Percentiles rank a stretch among this genome's conserved stretches.
Conservation (phyloP, 2,329 filamentous ascomycete species). For the Trichoderma sp. region DNA sequence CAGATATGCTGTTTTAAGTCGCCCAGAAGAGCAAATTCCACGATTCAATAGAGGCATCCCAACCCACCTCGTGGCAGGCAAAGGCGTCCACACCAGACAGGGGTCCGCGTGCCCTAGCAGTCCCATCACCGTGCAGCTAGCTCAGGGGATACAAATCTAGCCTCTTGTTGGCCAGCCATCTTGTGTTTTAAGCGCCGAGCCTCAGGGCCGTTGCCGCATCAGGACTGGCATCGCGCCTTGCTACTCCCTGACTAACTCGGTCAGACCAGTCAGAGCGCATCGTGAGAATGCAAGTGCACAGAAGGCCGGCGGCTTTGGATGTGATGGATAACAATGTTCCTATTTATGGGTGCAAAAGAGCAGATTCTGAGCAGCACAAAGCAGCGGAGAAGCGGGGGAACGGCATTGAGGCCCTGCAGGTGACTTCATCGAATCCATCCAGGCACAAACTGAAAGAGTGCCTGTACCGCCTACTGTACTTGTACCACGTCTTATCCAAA, state of each 20-base stretch:
- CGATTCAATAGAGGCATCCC: not conserved
- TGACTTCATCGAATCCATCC: not conserved
- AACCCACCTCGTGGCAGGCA: not conserved
- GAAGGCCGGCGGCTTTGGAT: conserved; percentile 10
- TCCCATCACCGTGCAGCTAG: conserved; percentile 19
- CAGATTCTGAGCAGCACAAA: not conserved
- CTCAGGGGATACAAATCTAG: conserved; percentile 16
- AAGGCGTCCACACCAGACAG: not conserved
- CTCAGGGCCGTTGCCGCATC: conserved; percentile 16
- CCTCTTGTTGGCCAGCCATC: conserved; percentile 20
- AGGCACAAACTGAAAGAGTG: not conserved
- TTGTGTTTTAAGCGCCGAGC: conserved; percentile 30
- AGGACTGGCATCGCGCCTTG: conserved; percentile 21
- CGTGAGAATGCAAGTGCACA: not conserved
- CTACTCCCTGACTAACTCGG: not conserved
- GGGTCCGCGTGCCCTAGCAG: not conserved
- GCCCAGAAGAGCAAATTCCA: not conserved
- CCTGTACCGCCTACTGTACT: not conserved
- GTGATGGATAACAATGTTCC: conserved; percentile 3
- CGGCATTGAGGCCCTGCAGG: not conserved
- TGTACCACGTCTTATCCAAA: not conserved
- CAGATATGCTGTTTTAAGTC: not conserved
- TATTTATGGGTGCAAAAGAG: conserved; percentile 9
- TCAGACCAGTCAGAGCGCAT: conserved; percentile 21
- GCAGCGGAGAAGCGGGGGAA: not conserved